Percentiles rank a stretch among this genome's conserved stretches.
Evolutionary conservation across 2,329 filamentous ascomycete species (phyloP).

Genomic region (Cordyceps cateniannulata): DNA sequence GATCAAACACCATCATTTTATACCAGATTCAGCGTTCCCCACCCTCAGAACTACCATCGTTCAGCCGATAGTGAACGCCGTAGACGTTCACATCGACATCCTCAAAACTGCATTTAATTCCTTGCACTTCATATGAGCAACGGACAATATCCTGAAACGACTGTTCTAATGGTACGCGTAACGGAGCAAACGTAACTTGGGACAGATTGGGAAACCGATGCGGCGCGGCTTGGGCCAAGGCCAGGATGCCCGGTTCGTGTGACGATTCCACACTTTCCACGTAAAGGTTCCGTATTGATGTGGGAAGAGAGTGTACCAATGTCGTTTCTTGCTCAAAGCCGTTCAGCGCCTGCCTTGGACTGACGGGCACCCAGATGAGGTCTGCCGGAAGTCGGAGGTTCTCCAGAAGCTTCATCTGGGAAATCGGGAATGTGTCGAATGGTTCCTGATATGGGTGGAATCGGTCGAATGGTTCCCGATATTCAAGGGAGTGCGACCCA

Average conservation of each 20-base stretch:
- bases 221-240: not conserved
- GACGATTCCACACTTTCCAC: not conserved
- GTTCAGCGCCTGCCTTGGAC: not conserved
- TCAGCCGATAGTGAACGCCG: too few relatives aligned
- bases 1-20: too few relatives aligned
- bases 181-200: not conserved
- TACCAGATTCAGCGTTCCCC: too few relatives aligned
- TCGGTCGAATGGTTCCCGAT: too few relatives aligned
- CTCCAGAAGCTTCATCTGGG: not conserved
- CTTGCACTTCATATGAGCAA: not conserved
- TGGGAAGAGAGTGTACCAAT: not conserved
- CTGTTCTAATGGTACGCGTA: not conserved
- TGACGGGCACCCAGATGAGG: not conserved
- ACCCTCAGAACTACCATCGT: too few relatives aligned
- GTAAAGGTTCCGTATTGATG: not conserved
- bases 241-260: not conserved
- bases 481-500: not conserved
- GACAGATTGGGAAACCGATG: not conserved
- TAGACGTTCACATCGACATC: not conserved
- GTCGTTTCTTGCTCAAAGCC: not conserved
- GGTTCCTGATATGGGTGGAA: not conserved
- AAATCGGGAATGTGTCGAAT: not conserved
- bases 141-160: not conserved
- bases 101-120: not conserved
- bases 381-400: not conserved